Base-by-base conservation (phyloP, 2,329 filamentous ascomycete species). In the Diplodia intermedia region DNA sequence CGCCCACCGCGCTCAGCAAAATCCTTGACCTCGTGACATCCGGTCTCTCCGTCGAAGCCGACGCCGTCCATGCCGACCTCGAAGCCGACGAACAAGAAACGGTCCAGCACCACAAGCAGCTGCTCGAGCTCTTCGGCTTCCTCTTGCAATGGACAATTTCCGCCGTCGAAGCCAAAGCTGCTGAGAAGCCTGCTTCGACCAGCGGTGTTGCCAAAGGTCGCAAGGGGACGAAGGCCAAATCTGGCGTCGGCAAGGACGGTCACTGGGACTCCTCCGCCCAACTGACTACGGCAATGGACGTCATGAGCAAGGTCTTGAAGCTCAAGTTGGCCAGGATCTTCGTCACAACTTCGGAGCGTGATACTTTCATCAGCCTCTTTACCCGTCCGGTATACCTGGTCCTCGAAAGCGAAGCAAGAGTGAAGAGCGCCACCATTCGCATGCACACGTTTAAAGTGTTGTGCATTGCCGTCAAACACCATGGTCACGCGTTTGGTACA, bases 401-500 rank as follows among this genome's bases (percentile, higher is more conserved):
- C 29, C 84, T 99, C 52, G 95, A 99, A 81, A 97, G 91, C 78
- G 95, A 99, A 79, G 90, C 94, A 76, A 88, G 95, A 70, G 91
- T 94, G 71, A 99, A 98, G 83, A 91, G 87, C 74, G 95, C 90
- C 31, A 84, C 91, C 4, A 94, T 98, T 70, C 89, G 94, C 57
- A 98, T 98, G 92, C 94, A 98, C 81, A 92, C 91, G 68, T 99
- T 97, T 85, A 97, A 97, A 79, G 93, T 98, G 23, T 83, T 99
- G 8, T 99, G 95, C 76, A 92, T 98, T 73, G 94, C 96, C 43
- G 89, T 99, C 69, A 99, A 99, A 82, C 94, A 98, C 76, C 95
- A 99, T 77, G 95, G 95, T 1, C 95, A 99, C 79, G 95, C 91
- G 72, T 97, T 97, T 77, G 94, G 93, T 94, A 84, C 71, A 85